Evolutionary conservation across 1,284 basidiomycete genomes (phyloP), one percentile per base, ranked within the genome.

Genomic region (Wolfiporia cocos): DNA sequence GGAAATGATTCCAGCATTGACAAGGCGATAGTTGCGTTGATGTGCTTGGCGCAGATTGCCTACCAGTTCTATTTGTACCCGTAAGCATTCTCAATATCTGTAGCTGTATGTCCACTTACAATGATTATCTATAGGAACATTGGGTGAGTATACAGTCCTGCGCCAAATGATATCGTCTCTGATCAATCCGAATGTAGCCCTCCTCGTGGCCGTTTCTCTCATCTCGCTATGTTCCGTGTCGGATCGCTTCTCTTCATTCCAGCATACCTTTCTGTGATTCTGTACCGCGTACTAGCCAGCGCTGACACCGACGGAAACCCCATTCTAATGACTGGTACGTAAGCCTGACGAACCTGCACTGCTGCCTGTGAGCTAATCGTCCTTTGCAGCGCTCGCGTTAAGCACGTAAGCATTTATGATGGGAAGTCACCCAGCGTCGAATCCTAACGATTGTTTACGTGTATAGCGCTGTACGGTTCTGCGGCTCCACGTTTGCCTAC

Each of bases 41-140:
- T 88, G 85, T 86, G 83, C 58, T 71, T 88, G 21, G 81, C 78
- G 37, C 85, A 87, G 57, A 86, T 88, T 47, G 76, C 76, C n/a
- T 88, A 87, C 55, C 85, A 88, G 54, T 88, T 88, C 54, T 79
- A 87, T 56, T 71, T 91, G 33, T 93, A 92, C 70, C 89, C 90
- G 77, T 88, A 62, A 58, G 82, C 76, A 4, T 42, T 46, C 39
- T 48, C n/a, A n/a, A n/a, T n/a, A n/a, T n/a, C n/a, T n/a, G n/a
- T n/a, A n/a, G n/a, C n/a, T n/a, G n/a, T n/a, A n/a, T n/a, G n/a
- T n/a, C n/a, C n/a, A n/a, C n/a, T n/a, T n/a, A n/a, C n/a, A n/a
- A n/a, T n/a, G n/a, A n/a, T n/a, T n/a, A n/a, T 37, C 41, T 26
- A 19, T 37, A 78, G 78, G 35, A 75, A 77, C 54, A 73, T 76